These are phyloP conservation scores for Pelargonium fulgidum DNA, from an alignment of 441 rosid species.

Conservation along the genomic window DNA sequence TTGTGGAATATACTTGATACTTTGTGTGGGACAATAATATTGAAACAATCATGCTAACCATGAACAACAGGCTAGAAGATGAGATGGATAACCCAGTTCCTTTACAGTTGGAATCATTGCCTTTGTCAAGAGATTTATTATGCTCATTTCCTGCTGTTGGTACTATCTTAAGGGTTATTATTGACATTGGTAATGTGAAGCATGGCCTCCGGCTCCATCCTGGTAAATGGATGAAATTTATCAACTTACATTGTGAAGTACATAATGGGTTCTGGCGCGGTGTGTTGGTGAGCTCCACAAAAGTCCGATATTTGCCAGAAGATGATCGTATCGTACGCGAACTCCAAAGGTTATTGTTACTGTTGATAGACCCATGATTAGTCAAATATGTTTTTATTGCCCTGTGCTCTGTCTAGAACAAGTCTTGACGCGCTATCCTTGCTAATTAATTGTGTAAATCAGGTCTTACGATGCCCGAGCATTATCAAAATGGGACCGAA, in stretches of 20 bases:
- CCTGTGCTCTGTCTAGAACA: neutral
- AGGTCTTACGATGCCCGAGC: conserved; percentile 50
- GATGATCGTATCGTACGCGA: conserved; percentile 31
- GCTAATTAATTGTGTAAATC: conserved; percentile 9
- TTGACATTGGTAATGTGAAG: conserved; percentile 28
- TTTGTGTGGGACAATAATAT: neutral
- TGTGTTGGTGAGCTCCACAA: conserved; percentile 38
- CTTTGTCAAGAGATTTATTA: conserved; percentile 47
- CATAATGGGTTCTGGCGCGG: conserved; percentile 63
- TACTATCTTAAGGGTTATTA: conserved; percentile 49
- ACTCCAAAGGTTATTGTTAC: conserved; percentile 43
- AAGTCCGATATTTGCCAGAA: conserved; percentile 35
- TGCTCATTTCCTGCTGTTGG: conserved; percentile 69
- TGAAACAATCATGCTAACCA: conserved; percentile 9
- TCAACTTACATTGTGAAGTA: conserved; percentile 45
- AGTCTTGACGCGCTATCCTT: conserved; percentile 5
- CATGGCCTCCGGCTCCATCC: conserved; percentile 35
- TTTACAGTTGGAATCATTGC: conserved; percentile 39
- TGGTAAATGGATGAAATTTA: conserved; percentile 64
- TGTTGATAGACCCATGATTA: neutral
- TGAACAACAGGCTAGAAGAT: conserved; percentile 39
- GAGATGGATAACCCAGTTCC: conserved; percentile 44
- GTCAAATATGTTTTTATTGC: neutral
- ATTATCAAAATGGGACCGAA: conserved; percentile 34
- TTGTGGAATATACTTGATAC: neutral